Base-by-base conservation (phyloP, 2,329 filamentous ascomycete species). In the Hymenoscyphus scutula region DNA sequence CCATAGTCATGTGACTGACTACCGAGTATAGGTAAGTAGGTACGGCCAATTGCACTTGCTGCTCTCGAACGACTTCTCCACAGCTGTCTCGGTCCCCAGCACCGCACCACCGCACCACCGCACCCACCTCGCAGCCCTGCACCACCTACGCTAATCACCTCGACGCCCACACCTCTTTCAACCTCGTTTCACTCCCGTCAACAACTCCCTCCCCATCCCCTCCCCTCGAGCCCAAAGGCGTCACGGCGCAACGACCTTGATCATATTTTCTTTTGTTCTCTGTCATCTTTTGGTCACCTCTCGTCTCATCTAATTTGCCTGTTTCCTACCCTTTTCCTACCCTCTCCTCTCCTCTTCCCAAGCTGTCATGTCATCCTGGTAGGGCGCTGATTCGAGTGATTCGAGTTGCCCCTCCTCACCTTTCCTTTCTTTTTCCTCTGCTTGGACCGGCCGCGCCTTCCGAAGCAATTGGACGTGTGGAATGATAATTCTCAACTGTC, bases 111-210 rank as follows among this genome's bases (percentile, higher is more conserved):
- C 15, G 32, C 15, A 30, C 4, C 29, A 34, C 8, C 32, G 32
- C 32, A 6, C 8, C n/a, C n/a, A n/a, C n/a, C n/a, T n/a, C n/a
- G n/a, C n/a, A n/a, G n/a, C n/a, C n/a, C n/a, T n/a, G n/a, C n/a
- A 34, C 32, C 13, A 37, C 10, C 32, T 37, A 34, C 30, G 30
- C 30, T 34, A 34, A 8, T 10, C 7, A 8, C 8, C 5, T 11
- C 29, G 8, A 32, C 19, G 19, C 19, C 19, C 45, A 51, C 45
- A 51, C 45, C 45, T 51, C 45, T 51, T 51, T 51, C 45, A 5
- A 51, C 45, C n/a, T 51, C 45, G 45, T 51, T 51, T 51, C 45
- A 51, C 45, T 51, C n/a, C n/a, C n/a, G n/a, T n/a, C 45, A 51
- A 45, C 19, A 51, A 23, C 17, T 45, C 37, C 37, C 17, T 5